Evolutionary conservation across 352 stramenopile species (phyloP), one percentile per base, ranked within the genome.

Genomic region (Paralagenidium karlingii): DNA sequence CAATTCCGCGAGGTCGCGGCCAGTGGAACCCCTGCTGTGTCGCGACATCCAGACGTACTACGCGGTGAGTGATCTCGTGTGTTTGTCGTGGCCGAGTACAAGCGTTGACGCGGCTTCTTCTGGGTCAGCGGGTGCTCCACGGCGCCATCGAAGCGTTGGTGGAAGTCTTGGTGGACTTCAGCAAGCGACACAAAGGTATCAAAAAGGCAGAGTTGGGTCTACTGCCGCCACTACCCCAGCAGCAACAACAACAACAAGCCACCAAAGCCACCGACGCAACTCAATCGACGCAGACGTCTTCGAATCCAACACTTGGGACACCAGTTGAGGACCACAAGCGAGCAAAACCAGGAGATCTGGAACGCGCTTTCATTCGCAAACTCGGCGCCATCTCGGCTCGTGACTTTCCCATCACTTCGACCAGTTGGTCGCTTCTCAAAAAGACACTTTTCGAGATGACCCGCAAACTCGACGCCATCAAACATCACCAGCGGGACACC

Each of bases 401-500:
- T n/a, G n/a, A n/a, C n/a, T n/a, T n/a, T n/a, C n/a, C n/a, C n/a
- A n/a, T n/a, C n/a, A n/a, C n/a, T n/a, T n/a, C n/a, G n/a, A n/a
- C n/a, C n/a, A n/a, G n/a, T n/a, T n/a, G n/a, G 29, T 28, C 55
- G 15, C 33, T 65, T 8, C 55, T 79, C 24, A 70, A 79, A 53
- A 65, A 62, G 42, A 81, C 59, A 8, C 80, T 77, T 48, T 70
- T 68, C 21, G 69, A 83, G 41, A 49, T 83, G 16, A 55, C 59
- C 24, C 58, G 52, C 21, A 79, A 71, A 26, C 53, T 82, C 7
- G 64, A 84, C 5, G 26, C 43, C 8, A 55, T 80, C 40, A 76
- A 82, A 8, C 24, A 47, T 4, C 39, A 32, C 8, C 67, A 84
- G 25, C 43, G 44, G 1, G 45, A 40, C 1, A 78, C 78, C 60